Base-by-base conservation (phyloP, 805 yeast species). In the Maudiozyma turicensis region DNA sequence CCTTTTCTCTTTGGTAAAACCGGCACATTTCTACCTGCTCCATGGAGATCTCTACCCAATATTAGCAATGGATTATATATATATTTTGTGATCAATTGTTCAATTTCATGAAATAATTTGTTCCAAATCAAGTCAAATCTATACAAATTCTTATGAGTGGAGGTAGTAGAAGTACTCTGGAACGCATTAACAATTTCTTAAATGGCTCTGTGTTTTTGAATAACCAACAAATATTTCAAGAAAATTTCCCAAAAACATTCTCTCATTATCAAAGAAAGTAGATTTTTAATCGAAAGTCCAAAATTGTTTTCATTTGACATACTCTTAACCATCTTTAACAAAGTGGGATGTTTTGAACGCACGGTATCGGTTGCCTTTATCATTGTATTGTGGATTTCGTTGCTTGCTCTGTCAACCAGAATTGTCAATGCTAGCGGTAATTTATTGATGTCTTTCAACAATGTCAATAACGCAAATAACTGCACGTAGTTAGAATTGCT, bases 231-330 rank as follows among this genome's bases (percentile, higher is more conserved):
- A 47, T 80, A 64, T 60, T 80, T 81, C 31, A 78, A 70, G 58
- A 84, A 88, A n/a, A 87, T 72, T 8, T 80, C 72, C 64, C 85
- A 79, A 53, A 85, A 84, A 40, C 88, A 72, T 52, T 86, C 88
- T 54, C 82, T 79, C 33, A 89, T 66, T 0, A 86, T 73, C 0
- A 75, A 63, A 0, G 81, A 75, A 10, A 78, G 64, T 9, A 73
- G 69, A 50, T 80, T 83, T 50, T 74, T 73, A 47, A 70, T 58
- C 8, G 70, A 56, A 2, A 66, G 51, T 6, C 72, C 74, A 53
- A 68, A 63, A 37, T 64, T 67, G 15, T 54, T 45, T 8, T 54
- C 56, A 10, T 45, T 52, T 1, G 54, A 33, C 7, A 56, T 43
- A 33, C 50, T 50, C 32, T 54, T 61, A 7, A 64, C 49, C 30